These are phyloP conservation scores for Flaveria floridana DNA, from an alignment of 140 eudicot genomes.

Conservation along the genomic window DNA sequence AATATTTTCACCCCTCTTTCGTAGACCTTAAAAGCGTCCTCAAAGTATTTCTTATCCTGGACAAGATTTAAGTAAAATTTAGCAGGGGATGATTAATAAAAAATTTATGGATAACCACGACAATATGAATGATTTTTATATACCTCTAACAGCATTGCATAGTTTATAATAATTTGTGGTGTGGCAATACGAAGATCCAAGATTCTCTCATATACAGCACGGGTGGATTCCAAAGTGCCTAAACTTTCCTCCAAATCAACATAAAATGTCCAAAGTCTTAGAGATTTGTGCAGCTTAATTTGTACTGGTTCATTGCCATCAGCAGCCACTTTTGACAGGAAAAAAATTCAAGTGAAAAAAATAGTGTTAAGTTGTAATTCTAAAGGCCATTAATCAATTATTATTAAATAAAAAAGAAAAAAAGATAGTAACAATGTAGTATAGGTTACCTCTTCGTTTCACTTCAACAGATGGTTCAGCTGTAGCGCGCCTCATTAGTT, in stretches of 20 bases:
- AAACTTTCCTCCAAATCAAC: conserved; percentile 95
- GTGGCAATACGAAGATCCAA: conserved; percentile 92
- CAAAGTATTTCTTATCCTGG: conserved; percentile 93
- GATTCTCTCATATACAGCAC: conserved; percentile 84
- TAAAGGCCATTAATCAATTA: background rate
- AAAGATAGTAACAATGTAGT: background rate
- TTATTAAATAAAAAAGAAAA: background rate
- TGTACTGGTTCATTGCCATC: conserved; percentile 98
- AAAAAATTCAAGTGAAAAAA: background rate
- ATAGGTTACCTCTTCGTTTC: conserved; percentile 78
- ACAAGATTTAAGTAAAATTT: conserved; percentile 27
- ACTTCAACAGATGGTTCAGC: conserved; percentile 96
- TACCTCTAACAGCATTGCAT: conserved; percentile 89
- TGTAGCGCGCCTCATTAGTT: conserved; percentile 91
- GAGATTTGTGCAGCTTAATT: conserved; percentile 80
- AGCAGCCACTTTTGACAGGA: conserved; percentile 65
- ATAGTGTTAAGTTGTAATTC: conserved; percentile 16
- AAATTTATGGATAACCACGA: background rate
- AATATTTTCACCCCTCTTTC: conserved; percentile 97
- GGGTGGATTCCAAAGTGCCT: conserved; percentile 83
- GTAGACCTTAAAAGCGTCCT: conserved; percentile 91
- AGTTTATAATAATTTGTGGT: conserved; percentile 89
- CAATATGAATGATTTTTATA: background rate
- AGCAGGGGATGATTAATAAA: conserved; percentile 12
- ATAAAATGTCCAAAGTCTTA: conserved; percentile 85